These are phyloP conservation scores for Arctostaphylos glauca DNA, from an alignment of 148 eudicot species.

Conservation along the genomic window DNA sequence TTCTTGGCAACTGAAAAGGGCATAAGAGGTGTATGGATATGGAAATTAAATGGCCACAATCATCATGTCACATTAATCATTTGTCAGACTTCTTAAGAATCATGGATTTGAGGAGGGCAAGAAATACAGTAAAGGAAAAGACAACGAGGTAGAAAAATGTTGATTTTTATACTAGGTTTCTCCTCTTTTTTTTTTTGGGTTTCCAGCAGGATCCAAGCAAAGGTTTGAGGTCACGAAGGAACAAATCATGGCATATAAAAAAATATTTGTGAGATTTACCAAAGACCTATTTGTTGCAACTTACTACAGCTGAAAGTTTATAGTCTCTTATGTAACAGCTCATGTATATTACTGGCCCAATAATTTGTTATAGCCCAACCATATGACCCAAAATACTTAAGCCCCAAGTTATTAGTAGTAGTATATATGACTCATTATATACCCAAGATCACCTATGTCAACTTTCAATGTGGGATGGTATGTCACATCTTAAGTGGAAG, in stretches of 20 bases:
- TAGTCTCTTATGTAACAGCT: background rate
- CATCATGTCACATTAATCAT: background rate
- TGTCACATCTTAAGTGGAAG: background rate
- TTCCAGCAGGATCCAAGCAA: background rate
- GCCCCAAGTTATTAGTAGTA: too few species aligned
- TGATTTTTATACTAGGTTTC: background rate
- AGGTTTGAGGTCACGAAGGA: background rate
- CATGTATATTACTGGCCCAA: too few species aligned
- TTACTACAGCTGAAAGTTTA: background rate
- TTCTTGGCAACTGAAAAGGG: too few species aligned
- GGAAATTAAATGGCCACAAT: background rate
- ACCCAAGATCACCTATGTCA: too few species aligned
- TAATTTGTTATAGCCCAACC: too few species aligned
- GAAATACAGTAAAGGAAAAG: background rate
- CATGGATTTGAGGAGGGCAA: background rate
- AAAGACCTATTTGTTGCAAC: background rate
- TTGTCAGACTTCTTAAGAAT: background rate
- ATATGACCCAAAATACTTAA: too few species aligned
- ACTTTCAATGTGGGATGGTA: too few species aligned
- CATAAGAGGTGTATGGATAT: background rate
- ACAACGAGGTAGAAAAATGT: background rate
- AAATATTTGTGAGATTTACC: background rate
- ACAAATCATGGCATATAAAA: background rate
- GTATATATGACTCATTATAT: too few species aligned
- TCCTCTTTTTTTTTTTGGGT: background rate